Base-by-base conservation (phyloP, 2,329 filamentous ascomycete genomes). In the Cladophialophora exuberans region DNA sequence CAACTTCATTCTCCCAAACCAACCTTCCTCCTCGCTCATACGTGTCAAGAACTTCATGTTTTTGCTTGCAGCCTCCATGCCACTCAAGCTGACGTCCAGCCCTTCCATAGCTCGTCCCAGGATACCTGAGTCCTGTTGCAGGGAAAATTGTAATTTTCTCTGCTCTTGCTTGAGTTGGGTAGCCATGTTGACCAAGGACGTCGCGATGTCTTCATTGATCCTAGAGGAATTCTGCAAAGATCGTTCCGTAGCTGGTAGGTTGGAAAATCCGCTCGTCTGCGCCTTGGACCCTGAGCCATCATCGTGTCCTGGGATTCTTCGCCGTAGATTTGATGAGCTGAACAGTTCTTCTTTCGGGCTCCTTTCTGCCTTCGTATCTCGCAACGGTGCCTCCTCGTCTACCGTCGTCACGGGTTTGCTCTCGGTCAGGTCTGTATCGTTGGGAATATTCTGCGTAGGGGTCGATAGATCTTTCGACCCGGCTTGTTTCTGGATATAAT, bases 1-100 rank as follows among this genome's bases (percentile, higher is more conserved):
- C 57, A 97, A 77, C 73, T 93, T 79, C 77, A 96, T 83, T 48
- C 92, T 77, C 4, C 88, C 91, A 84, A 83, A 90, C 88, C 88
- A 95, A 0, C 91, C 91, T 69, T 87, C 86, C 3, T 91, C 92
- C 75, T 97, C 93, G 13, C 87, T 90, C 85, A 96, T 90, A 48
- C 81, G 81, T 63, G 83, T 79, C 68, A 97, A 71, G 65, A 83
- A 80, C 1, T 89, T 87, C 89, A 97, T 95, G 60, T 84, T 78
- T 60, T 83, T 82, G 49, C 84, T 84, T 3, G 92, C 90, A 1
- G 84, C 82, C 57, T 91, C 86, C 81, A 97, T 87, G 15, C 86
- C 86, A 41, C 79, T 74, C 56, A 87, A 85, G 64, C 87, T 95
- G 70, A 84, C 86, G 66, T 92, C 88, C 64, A 97, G 79, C 0